These are phyloP conservation scores for Aspergillus pseudoviridinutans DNA, from an alignment of 2,329 filamentous ascomycete genomes.

Conservation along the genomic window DNA sequence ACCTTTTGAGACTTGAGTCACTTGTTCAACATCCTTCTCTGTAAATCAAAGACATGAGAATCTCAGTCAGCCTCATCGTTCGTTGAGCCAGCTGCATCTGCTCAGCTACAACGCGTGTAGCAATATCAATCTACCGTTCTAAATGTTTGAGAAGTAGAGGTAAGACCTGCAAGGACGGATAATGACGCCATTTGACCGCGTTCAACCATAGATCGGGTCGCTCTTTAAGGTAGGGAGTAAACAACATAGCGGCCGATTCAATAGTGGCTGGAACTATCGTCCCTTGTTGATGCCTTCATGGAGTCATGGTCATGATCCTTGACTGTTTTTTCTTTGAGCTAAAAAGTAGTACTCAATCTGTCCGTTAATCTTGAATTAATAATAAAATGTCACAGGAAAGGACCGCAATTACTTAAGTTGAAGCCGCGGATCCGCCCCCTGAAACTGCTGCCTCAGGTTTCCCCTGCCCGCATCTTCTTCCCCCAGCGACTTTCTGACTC, in stretches of 20 bases:
- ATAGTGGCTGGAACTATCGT: not conserved
- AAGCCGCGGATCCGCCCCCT: conserved; percentile 19
- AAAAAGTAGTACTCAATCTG: not conserved
- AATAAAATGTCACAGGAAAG: not conserved
- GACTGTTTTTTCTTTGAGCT: not conserved
- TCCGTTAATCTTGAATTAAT: not conserved
- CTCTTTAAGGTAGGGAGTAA: not conserved
- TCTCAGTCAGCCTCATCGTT: not conserved
- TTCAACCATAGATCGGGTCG: not conserved
- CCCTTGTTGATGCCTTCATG: conserved; percentile 12
- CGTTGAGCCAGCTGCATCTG: no score
- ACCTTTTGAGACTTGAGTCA: not conserved
- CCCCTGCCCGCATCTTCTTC: not conserved
- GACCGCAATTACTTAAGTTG: conserved; percentile 4
- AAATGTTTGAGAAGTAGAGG: not conserved
- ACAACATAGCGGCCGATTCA: not conserved
- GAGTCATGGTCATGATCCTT: conserved; percentile 1
- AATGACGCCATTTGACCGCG: not conserved
- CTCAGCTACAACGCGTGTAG: not conserved
- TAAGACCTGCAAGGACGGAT: not conserved
- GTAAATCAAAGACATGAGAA: not conserved
- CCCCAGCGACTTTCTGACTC: conserved; percentile 4
- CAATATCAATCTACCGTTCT: no score
- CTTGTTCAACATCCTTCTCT: not conserved
- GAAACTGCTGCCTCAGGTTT: conserved; percentile 11